Evolutionary conservation across 2,329 filamentous ascomycete species (phyloP).

Genomic region (Neonectria faginata): DNA sequence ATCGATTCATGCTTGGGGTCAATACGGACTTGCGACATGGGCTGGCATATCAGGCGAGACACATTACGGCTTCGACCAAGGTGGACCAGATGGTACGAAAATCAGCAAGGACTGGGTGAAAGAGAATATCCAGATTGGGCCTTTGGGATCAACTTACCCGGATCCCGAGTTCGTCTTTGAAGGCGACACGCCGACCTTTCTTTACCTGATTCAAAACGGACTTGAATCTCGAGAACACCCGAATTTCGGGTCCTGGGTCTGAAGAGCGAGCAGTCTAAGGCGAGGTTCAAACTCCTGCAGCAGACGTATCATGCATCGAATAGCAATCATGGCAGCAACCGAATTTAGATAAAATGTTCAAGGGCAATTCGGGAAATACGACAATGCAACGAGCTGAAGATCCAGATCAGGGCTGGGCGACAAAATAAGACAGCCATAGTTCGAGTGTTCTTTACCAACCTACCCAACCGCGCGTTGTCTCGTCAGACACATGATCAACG

Average conservation of each 20-base stretch:
- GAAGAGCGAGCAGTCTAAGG: slow-evolving; percentile 29
- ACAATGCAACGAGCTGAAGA: too few relatives aligned
- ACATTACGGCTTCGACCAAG: slow-evolving; percentile 28
- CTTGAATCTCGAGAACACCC: slow-evolving; percentile 58
- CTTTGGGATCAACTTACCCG: slow-evolving; percentile 57
- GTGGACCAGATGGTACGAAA: slow-evolving; percentile 56
- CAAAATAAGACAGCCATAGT: too few relatives aligned
- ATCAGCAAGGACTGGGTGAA: slow-evolving; percentile 63
- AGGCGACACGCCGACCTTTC: slow-evolving; percentile 61
- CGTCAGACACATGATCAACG: neutral
- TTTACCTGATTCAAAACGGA: slow-evolving; percentile 50
- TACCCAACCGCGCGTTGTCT: too few relatives aligned
- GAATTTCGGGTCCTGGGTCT: slow-evolving; percentile 57
- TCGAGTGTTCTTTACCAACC: too few relatives aligned
- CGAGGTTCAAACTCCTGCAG: slow-evolving; percentile 50
- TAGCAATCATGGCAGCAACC: too few relatives aligned
- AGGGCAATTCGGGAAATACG: too few relatives aligned
- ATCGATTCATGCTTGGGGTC: slow-evolving; percentile 66
- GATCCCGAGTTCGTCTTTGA: slow-evolving; percentile 63
- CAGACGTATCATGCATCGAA: slow-evolving; percentile 51
- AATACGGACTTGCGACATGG: slow-evolving; percentile 66
- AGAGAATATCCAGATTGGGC: slow-evolving; percentile 62
- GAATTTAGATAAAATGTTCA: too few relatives aligned
- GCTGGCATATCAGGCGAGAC: slow-evolving; percentile 61
- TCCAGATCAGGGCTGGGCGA: too few relatives aligned